Evolutionary conservation across 805 yeast genomes (phyloP).

Genomic region (Hanseniaspora vineae): DNA sequence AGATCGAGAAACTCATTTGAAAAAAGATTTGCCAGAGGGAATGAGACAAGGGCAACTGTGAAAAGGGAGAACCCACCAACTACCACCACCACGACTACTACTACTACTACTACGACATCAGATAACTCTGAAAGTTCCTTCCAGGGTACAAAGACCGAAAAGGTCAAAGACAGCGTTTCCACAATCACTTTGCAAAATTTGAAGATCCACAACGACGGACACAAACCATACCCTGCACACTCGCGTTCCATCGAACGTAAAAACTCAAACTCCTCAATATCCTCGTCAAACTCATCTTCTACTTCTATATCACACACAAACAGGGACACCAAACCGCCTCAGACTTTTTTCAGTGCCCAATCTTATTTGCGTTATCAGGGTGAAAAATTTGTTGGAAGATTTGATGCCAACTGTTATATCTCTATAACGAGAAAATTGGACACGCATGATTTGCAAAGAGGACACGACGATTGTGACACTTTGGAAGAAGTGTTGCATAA

Average conservation of each 20-base stretch:
- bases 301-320: conserved; percentile 4
- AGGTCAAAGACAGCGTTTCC: no score
- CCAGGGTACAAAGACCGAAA: no score
- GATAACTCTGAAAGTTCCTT: no score
- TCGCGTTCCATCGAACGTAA: not conserved
- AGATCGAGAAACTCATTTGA: conserved; percentile 89
- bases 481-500: conserved; percentile 38
- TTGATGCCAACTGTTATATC: conserved; percentile 94
- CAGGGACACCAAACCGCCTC: conserved; percentile 14
- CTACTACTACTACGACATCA: no score
- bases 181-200: conserved; percentile 36
- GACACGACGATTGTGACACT: conserved; percentile 32
- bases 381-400: conserved; percentile 72
- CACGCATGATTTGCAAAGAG: conserved; percentile 88
- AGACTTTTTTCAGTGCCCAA: conserved; percentile 82
- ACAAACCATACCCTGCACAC: conserved; percentile 18
- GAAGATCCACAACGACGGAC: conserved; percentile 84
- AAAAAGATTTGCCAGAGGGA: conserved; percentile 75
- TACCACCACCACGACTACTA: not conserved
- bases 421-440: conserved; percentile 88
- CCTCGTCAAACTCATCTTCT: conserved; percentile 16
- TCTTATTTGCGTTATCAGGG: conserved; percentile 92
- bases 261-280: conserved; percentile 12
- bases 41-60: conserved; percentile 31
- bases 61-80: conserved; percentile 6